phyloP scores from a whole-genome alignment of 345 rosid species.

The Lenwebbia sp. region DNA sequence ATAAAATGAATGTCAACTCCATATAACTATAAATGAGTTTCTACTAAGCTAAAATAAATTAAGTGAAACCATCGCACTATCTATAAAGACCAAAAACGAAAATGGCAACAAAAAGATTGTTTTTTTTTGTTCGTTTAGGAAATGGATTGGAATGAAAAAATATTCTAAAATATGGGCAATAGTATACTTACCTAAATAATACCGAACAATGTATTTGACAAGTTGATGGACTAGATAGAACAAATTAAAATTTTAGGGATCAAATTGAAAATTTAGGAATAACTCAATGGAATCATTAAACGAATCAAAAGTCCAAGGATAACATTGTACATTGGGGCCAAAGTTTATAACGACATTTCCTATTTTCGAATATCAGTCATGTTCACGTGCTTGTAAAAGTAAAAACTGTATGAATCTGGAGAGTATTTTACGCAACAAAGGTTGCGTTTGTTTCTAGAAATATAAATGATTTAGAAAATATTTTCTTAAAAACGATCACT shows the following conservation, averaged over 20 bases:
- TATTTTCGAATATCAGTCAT: not conserved
- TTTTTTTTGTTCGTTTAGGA: not conserved
- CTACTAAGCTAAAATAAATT: not conserved
- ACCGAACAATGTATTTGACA: rapidly evolving
- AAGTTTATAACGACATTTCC: not conserved
- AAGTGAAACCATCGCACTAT: not conserved
- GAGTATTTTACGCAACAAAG: not conserved
- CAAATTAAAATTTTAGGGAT: not conserved
- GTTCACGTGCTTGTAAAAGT: not conserved
- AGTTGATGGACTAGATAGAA: not conserved
- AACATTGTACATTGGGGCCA: rapidly evolving
- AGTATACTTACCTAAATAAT: not conserved
- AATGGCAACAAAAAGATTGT: rapidly evolving
- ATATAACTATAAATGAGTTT: not conserved
- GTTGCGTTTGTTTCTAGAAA: no score
- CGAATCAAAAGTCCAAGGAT: rapidly evolving
- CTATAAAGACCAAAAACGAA: not conserved
- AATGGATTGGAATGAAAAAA: not conserved
- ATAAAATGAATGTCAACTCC: rapidly evolving
- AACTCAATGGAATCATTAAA: not conserved
- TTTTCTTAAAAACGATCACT: no score
- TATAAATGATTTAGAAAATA: no score
- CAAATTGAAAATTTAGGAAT: not conserved
- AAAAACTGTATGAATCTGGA: rapidly evolving
- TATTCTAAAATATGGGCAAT: not conserved